Evolutionary conservation across 1,284 basidiomycete genomes (phyloP).

Genomic region (Cutaneotrichosporon sp.): DNA sequence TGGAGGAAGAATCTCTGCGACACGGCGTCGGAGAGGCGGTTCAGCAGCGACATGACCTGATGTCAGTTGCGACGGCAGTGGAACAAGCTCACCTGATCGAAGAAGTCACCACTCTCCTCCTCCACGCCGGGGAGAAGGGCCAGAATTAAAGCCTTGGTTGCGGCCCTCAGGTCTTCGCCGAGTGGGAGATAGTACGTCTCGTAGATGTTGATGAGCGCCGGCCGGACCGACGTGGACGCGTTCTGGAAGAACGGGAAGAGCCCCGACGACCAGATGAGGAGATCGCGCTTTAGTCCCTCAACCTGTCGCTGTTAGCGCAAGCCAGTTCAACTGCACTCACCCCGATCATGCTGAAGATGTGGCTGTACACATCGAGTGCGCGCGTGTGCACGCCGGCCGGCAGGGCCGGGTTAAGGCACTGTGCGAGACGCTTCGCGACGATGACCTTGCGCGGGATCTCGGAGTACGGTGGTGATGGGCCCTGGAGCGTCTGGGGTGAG

Average conservation of each 20-base stretch:
- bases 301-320: slow-evolving; percentile 58
- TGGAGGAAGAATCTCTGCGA: slow-evolving; percentile 89
- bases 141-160: slow-evolving; percentile 91
- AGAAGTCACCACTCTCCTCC: slow-evolving; percentile 95
- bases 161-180: slow-evolving; percentile 75
- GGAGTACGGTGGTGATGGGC: slow-evolving; percentile 78
- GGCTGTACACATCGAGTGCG: slow-evolving; percentile 91
- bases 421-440: slow-evolving; percentile 91
- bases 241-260: slow-evolving; percentile 99
- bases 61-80: not conserved
- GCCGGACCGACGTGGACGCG: slow-evolving; percentile 93
- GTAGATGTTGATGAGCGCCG: slow-evolving; percentile 80
- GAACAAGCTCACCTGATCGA: slow-evolving; percentile 71
- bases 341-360: slow-evolving; percentile 86
- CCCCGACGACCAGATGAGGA: slow-evolving; percentile 93
- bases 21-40: slow-evolving; percentile 77
- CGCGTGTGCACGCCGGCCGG: slow-evolving; percentile 96
- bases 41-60: slow-evolving; percentile 79
- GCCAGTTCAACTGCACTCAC: slow-evolving; percentile 57
- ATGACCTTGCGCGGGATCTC: slow-evolving; percentile 94
- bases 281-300: slow-evolving; percentile 83
- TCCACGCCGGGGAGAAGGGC: slow-evolving; percentile 91
- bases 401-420: slow-evolving; percentile 94
- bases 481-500: slow-evolving; percentile 71
- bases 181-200: slow-evolving; percentile 89